Evolutionary conservation across 179 eudicot species (phyloP).

Genomic region (Corrigiola litoralis): DNA sequence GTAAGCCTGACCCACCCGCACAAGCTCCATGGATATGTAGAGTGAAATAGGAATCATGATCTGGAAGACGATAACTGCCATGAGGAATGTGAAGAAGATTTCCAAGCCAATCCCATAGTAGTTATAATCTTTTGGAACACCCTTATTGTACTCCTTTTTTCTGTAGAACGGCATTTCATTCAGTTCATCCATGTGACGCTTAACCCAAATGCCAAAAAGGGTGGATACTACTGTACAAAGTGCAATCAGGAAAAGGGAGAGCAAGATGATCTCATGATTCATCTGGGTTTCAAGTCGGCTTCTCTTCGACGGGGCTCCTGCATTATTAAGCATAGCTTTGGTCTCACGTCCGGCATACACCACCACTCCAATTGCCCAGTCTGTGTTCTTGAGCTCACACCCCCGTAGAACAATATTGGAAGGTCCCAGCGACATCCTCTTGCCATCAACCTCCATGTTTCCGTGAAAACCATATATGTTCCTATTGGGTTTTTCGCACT

Average conservation of each 20-base stretch:
- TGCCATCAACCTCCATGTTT: constrained; percentile 87
- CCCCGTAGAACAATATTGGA: constrained; percentile 92
- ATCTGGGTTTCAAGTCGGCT: constrained; percentile 86
- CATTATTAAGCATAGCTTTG: constrained; percentile 94
- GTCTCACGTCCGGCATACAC: constrained; percentile 96
- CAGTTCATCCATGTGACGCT: constrained; percentile 59
- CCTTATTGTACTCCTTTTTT: constrained; percentile 55
- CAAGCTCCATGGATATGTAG: constrained; percentile 99
- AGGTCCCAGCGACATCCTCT: constrained; percentile 86
- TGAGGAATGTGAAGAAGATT: constrained; percentile 83
- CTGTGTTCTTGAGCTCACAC: constrained; percentile 93
- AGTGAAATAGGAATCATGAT: constrained; percentile 93
- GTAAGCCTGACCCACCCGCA: constrained; percentile 97
- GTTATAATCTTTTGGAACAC: constrained; percentile 41
- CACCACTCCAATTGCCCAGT: constrained; percentile 86
- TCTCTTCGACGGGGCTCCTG: constrained; percentile 97
- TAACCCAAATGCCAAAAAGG: constrained; percentile 75
- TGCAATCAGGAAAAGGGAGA: constrained; percentile 72
- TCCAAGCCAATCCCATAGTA: constrained; percentile 84
- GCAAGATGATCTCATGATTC: constrained; percentile 81
- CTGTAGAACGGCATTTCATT: constrained; percentile 61
- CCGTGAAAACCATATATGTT: constrained; percentile 93
- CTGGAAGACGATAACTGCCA: constrained; percentile 95
- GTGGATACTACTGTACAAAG: constrained; percentile 70
- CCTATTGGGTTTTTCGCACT: constrained; percentile 91